Percentiles rank a stretch among this genome's conserved stretches.
Conservation (phyloP, 768 basidiomycete genomes). For the Lyophyllum atratum region DNA sequence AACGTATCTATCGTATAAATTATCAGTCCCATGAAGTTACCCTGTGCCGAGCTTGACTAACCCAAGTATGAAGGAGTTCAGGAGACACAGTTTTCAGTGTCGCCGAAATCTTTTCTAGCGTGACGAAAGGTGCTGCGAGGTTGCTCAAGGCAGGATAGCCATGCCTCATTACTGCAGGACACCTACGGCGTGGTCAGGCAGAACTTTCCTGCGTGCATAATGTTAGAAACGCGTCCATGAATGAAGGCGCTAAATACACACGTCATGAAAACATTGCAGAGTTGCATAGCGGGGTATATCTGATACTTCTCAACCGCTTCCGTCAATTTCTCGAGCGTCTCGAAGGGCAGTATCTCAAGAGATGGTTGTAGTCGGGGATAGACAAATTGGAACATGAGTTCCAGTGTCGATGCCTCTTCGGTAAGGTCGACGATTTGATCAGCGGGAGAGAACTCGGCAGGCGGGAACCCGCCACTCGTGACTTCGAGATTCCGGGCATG, state of each 20-base stretch:
- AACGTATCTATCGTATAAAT: slow-evolving; percentile 8
- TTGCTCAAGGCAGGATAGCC: slow-evolving; percentile 13
- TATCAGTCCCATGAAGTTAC: background rate
- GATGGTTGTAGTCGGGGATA: slow-evolving; percentile 17
- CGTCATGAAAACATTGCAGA: slow-evolving; percentile 21
- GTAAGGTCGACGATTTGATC: slow-evolving; percentile 13
- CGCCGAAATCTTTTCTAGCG: slow-evolving; percentile 1
- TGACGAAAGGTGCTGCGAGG: slow-evolving; percentile 15
- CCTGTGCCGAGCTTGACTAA: background rate
- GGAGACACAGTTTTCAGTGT: background rate
- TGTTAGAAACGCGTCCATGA: background rate
- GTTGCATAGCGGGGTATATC: slow-evolving; percentile 20
- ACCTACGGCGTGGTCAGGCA: slow-evolving; percentile 12
- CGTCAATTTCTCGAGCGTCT: slow-evolving; percentile 7
- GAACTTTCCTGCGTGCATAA: slow-evolving; percentile 5
- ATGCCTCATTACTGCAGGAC: slow-evolving; percentile 19
- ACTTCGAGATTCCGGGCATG: slow-evolving; percentile 18
- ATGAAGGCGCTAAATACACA: background rate
- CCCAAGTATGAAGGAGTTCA: slow-evolving; percentile 12
- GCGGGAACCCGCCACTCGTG: slow-evolving; percentile 14
- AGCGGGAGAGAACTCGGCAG: background rate
- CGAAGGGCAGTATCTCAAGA: slow-evolving; percentile 7
- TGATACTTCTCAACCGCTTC: slow-evolving; percentile 23
- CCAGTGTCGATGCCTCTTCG: slow-evolving; percentile 15
- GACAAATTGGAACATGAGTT: slow-evolving; percentile 20